Conservation (phyloP, 225 moss, liverwort and hornwort genomes). For the Climacium dendroides region DNA sequence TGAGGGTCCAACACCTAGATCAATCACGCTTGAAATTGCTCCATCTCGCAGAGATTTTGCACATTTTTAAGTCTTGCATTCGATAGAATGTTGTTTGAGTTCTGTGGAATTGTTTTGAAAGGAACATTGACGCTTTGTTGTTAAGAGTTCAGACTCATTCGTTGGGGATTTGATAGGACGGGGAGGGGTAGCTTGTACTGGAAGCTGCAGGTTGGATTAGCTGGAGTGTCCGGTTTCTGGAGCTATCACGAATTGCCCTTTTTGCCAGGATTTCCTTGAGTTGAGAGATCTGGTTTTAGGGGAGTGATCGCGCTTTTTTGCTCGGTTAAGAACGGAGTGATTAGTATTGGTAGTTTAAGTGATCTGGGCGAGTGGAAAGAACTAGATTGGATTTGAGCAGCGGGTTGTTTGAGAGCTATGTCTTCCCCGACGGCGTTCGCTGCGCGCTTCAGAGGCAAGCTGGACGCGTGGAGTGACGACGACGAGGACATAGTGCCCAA, state of each 20-base stretch:
- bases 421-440: conserved; percentile 4
- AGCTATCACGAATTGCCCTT: background rate
- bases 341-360: no score
- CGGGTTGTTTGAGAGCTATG: background rate
- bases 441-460: conserved; percentile 17
- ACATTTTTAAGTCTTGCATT: background rate
- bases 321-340: no score
- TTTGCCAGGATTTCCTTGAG: background rate
- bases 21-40: no score
- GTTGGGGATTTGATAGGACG: background rate
- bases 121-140: background rate
- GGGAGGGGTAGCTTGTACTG: background rate
- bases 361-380: background rate
- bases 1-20: background rate
- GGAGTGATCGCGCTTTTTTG: background rate
- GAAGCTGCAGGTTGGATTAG: background rate
- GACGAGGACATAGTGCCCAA: conserved; percentile 12
- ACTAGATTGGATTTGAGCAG: background rate
- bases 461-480: conserved; percentile 29
- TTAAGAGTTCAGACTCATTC: background rate
- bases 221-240: no score
- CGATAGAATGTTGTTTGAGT: no score
- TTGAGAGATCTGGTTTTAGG: background rate
- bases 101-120: background rate
- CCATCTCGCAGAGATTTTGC: background rate